These are phyloP conservation scores for Populus alba DNA, from an alignment of 345 rosid species.

Conservation along the genomic window DNA sequence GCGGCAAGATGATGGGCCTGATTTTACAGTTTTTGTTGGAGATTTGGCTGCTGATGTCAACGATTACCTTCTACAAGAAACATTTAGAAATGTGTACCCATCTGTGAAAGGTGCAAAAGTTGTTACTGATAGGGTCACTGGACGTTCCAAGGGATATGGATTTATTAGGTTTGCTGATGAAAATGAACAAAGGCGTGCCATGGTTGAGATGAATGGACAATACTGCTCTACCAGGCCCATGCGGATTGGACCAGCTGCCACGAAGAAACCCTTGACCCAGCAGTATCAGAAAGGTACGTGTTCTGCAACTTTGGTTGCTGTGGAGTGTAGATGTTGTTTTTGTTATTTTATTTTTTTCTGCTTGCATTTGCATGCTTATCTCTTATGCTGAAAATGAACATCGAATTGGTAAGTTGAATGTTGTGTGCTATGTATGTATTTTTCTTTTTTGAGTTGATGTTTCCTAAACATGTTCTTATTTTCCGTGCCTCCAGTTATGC, in stretches of 20 bases:
- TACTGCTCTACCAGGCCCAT: conserved; percentile 82
- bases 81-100: conserved; percentile 55
- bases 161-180: conserved; percentile 91
- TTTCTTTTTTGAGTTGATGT: conserved; percentile 20
- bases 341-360: not conserved
- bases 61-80: conserved; percentile 70
- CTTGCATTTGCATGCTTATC: not conserved
- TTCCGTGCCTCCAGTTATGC: conserved; percentile 40
- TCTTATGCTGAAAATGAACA: not conserved
- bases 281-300: conserved; percentile 71
- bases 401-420: conserved; percentile 31
- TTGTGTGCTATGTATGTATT: not conserved
- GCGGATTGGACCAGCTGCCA: conserved; percentile 93
- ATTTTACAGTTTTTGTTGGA: conserved; percentile 81
- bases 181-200: conserved; percentile 73
- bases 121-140: conserved; percentile 84
- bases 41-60: conserved; percentile 92
- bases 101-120: conserved; percentile 92
- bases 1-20: conserved; percentile 82
- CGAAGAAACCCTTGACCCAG: conserved; percentile 64
- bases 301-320: not conserved
- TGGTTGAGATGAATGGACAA: conserved; percentile 93
- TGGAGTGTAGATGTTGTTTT: not conserved
- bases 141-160: conserved; percentile 94
- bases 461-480: conserved; percentile 25